Percentiles rank a stretch among this genome's conserved stretches.
Evolutionary conservation across 129 eudicot species (phyloP).

Genomic region (Flaveria brownii): DNA sequence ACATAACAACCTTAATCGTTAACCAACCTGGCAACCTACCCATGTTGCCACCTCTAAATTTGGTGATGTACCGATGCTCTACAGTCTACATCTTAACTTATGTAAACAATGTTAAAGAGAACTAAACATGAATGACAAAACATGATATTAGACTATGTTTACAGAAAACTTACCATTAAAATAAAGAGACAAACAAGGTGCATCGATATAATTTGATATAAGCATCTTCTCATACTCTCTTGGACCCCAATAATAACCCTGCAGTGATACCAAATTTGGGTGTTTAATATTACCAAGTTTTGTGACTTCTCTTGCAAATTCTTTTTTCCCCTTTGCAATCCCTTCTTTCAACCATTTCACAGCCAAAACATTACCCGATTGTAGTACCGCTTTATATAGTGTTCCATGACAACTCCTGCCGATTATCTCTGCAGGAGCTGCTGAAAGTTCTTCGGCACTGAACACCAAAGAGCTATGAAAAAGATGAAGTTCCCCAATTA

Average conservation of each 20-base stretch:
- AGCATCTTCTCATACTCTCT: slow-evolving; percentile 81
- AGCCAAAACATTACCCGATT: slow-evolving; percentile 57
- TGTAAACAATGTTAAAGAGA: background rate
- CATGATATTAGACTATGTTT: background rate
- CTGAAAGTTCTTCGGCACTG: slow-evolving; percentile 73
- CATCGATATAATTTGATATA: slow-evolving; percentile 62
- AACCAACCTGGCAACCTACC: background rate
- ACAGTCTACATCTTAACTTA: background rate
- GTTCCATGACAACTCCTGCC: slow-evolving; percentile 95
- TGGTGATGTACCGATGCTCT: too few species aligned
- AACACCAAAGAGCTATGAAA: slow-evolving; percentile 56
- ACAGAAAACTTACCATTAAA: slow-evolving; percentile 53
- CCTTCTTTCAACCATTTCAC: slow-evolving; percentile 90
- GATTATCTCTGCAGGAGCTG: slow-evolving; percentile 82
- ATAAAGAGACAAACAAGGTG: slow-evolving; percentile 77
- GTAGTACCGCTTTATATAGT: slow-evolving; percentile 66
- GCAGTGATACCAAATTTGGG: slow-evolving; percentile 67
- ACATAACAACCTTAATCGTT: background rate
- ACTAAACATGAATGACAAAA: slow-evolving; percentile 5
- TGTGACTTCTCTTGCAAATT: slow-evolving; percentile 74
- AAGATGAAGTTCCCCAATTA: slow-evolving; percentile 74
- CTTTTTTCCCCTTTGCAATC: slow-evolving; percentile 75
- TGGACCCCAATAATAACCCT: slow-evolving; percentile 86
- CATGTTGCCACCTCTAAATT: background rate
- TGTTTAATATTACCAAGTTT: slow-evolving; percentile 72